phyloP scores from a whole-genome alignment of 179 eudicot species.

The Gypsophila paniculata region DNA sequence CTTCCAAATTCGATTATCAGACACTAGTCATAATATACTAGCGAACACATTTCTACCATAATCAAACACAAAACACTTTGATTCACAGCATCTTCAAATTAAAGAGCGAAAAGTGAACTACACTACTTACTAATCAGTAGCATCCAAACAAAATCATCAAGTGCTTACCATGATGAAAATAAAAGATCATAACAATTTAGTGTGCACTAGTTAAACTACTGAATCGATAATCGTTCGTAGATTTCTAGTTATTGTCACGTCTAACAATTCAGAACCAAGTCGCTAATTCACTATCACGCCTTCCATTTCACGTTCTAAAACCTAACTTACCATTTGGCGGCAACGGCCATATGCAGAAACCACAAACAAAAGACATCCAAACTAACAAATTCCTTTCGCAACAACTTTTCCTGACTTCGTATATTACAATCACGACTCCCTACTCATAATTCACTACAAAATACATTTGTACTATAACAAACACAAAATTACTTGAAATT shows the following conservation, averaged over 20 bases:
- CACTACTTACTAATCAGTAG: background rate
- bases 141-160: background rate
- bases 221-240: background rate
- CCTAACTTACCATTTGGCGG: background rate
- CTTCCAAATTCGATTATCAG: background rate
- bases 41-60: background rate
- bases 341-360: background rate
- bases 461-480: no score
- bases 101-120: background rate
- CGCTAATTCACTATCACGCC: background rate
- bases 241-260: background rate
- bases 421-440: background rate
- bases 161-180: background rate
- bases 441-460: background rate
- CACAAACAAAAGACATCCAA: background rate
- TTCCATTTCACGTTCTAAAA: background rate
- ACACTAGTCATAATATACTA: background rate
- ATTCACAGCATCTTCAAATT: background rate
- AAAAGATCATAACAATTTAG: background rate
- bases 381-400: background rate
- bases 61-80: background rate
- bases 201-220: background rate
- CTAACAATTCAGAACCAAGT: no score
- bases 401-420: background rate
- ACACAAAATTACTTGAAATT: no score